These are phyloP conservation scores for Rubus idaeus DNA, from an alignment of 306 rosid species.

Conservation along the genomic window DNA sequence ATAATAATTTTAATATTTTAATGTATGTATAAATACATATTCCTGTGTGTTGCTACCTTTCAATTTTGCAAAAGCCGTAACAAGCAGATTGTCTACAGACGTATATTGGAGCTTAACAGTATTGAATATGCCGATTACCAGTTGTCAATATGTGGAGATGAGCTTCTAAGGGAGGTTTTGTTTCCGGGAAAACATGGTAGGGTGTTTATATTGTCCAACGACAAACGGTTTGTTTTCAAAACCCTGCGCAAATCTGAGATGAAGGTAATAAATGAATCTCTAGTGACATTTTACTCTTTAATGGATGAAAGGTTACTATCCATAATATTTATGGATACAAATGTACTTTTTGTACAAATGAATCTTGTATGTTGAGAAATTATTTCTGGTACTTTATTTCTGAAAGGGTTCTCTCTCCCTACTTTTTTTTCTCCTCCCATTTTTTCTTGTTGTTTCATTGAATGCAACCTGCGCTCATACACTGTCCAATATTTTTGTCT, in stretches of 20 bases:
- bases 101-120: constrained; percentile 33
- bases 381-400: not conserved
- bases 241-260: constrained; percentile 35
- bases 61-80: not conserved
- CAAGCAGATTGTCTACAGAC: constrained; percentile 27
- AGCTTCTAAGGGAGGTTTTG: constrained; percentile 32
- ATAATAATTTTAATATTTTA: not conserved
- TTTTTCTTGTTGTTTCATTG: not conserved
- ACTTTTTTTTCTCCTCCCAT: not conserved
- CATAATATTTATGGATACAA: not conserved
- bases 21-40: not conserved
- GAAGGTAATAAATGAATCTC: constrained; percentile 30
- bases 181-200: constrained; percentile 35
- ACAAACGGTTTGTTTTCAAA: constrained; percentile 33
- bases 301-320: not conserved
- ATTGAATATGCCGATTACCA: constrained; percentile 34
- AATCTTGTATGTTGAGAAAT: not conserved
- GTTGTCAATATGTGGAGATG: constrained; percentile 34
- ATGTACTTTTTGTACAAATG: not conserved
- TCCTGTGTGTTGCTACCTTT: constrained; percentile 3
- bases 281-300: not conserved
- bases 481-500: not conserved
- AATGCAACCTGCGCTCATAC: not conserved
- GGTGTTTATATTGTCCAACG: constrained; percentile 20
- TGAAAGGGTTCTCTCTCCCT: not conserved